Evolutionary conservation across 2,329 filamentous ascomycete genomes (phyloP).

Genomic region (Ceratocystis lukuohia): DNA sequence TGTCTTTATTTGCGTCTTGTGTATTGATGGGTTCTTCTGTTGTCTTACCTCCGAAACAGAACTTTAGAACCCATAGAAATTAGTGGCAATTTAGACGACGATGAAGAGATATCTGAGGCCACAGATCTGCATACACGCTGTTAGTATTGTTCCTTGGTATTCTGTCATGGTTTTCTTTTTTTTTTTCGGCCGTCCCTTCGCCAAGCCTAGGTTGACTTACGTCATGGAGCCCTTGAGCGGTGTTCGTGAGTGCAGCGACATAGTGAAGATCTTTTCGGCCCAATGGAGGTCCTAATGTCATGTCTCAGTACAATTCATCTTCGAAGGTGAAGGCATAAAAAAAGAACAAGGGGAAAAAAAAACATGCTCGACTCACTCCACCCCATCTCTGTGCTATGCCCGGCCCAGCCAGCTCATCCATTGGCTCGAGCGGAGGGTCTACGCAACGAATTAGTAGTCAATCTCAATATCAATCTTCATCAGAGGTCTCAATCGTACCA

Average conservation of each 20-base stretch:
- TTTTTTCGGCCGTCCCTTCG: background rate
- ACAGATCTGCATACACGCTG: background rate
- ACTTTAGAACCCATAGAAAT: background rate
- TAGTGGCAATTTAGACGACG: background rate
- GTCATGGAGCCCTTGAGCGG: constrained; percentile 32
- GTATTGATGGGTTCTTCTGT: background rate
- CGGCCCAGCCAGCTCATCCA: background rate
- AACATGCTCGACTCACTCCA: background rate
- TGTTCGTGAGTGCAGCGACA: constrained; percentile 39
- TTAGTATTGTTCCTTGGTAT: background rate
- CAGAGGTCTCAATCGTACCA: background rate
- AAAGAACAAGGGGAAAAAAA: background rate
- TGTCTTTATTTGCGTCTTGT: background rate
- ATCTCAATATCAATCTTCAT: background rate
- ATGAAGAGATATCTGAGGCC: background rate
- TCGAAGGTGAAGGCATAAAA: background rate
- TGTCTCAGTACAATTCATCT: background rate
- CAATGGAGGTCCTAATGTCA: constrained; percentile 39
- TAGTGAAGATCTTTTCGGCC: constrained; percentile 47
- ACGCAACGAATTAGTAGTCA: background rate
- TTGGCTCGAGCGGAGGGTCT: background rate
- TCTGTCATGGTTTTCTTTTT: background rate
- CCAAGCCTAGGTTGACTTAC: constrained; percentile 21
- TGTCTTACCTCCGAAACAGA: background rate
- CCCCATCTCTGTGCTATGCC: background rate